phyloP scores from a whole-genome alignment of 345 rosid genomes.

The Populus euphratica region DNA sequence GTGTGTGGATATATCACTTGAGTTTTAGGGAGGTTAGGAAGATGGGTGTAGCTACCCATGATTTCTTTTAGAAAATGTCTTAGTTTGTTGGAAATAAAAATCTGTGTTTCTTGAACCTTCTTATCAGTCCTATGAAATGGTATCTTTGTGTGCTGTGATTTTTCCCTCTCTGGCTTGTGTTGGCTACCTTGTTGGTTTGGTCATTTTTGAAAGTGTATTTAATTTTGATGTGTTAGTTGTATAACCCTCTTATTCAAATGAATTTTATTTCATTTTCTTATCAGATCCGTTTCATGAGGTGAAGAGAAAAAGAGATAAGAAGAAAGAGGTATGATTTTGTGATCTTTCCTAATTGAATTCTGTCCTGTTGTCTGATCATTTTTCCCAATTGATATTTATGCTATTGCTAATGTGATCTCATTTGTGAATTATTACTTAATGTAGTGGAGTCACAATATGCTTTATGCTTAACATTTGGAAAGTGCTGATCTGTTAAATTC shows the following conservation, averaged over 20 bases:
- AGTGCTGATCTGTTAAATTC: not conserved
- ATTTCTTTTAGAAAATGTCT: not conserved
- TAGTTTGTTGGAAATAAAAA: not conserved
- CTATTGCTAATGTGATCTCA: not conserved
- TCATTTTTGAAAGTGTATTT: not conserved
- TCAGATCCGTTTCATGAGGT: slow-evolving; percentile 87
- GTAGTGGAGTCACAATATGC: not conserved
- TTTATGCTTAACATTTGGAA: not conserved
- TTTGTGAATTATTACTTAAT: not conserved
- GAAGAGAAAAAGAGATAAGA: slow-evolving; percentile 66
- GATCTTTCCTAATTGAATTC: no score
- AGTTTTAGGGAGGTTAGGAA: not conserved
- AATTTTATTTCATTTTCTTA: slow-evolving; percentile 10
- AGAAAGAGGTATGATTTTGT: slow-evolving; percentile 61
- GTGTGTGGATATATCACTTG: not conserved
- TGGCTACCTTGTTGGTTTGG: not conserved
- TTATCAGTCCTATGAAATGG: not conserved
- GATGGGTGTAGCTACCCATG: not conserved
- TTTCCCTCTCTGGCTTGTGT: not conserved
- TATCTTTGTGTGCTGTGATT: not conserved
- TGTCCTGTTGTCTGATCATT: not conserved
- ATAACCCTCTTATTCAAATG: slow-evolving; percentile 3
- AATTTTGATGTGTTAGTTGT: not conserved
- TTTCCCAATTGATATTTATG: not conserved
- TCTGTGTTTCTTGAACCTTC: not conserved